Evolutionary conservation across 2,329 filamentous ascomycete species (phyloP), one percentile per base, ranked within the genome.

Genomic region (Lachnellula occidentalis): DNA sequence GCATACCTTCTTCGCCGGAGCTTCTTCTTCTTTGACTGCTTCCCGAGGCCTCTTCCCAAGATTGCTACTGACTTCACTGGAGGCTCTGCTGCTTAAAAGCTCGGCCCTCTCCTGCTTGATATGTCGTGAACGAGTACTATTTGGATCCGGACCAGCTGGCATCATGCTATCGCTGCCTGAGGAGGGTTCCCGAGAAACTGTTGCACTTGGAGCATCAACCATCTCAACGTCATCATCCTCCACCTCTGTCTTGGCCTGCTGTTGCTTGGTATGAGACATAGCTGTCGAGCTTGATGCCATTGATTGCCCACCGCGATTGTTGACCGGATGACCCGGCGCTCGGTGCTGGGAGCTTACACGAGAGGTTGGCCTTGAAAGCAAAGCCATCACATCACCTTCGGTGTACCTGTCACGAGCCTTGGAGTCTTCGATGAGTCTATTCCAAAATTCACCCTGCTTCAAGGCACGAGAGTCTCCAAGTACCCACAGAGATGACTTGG

Each of bases 401-500:
- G 89, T 96, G 69, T 94, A 96, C 9, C 86, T 76, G 58, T 88
- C 80, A 66, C 94, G 82, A 19, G 73, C 70, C 64, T 84, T 84
- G 5, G 94, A 88, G 72, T 99, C 88, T 34, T 87, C 80, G 51
- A 99, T 90, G 43, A 99, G 78, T 60, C 86, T 86, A 58, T 81
- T 84, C 94, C 95, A 99, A 72, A 90, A 96, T 67, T 94, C 83
- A 57, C 94, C 94, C 67, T 95, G 88, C 22, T 87, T 77, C 50
- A 99, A 78, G 34, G 92, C 90, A 54, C 87, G 80, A 0, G 94
- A 94, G 71, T 97, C 95, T 62, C 94, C 94, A 24, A 99, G 79
- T 55, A 99, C 92, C 89, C 92, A 99, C 9, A 99, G 79, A 34
- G 92, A 96, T 9, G 90, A 96, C 71, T 96, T 96, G 5, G 94